Evolutionary conservation across 352 stramenopile species (phyloP), one percentile per base, ranked within the genome.

Genomic region (Globisporangium barbulae): DNA sequence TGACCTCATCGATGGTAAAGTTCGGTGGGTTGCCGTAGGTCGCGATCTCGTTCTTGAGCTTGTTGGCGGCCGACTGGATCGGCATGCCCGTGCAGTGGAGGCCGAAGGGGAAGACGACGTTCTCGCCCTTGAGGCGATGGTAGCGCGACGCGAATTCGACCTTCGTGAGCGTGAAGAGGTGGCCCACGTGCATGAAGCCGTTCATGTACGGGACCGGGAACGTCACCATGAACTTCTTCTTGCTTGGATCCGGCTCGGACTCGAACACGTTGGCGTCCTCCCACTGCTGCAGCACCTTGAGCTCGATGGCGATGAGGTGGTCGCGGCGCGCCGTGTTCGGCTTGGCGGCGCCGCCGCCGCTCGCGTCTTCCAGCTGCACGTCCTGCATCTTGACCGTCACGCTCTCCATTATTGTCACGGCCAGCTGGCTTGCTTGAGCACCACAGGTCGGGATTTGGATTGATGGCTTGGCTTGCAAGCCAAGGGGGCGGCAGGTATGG

Each of bases 191-290:
- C 73, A 99, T 78, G 69, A 98, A 97, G 33, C 97, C 98, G 75
- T 99, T 99, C 88, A 99, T 99, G 89, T 99, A 99, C 44, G 98
- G 98, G 81, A 98, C 99, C 41, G 98, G 98, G 80, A 99, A 99
- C 19, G 97, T 99, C 3, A 98, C 96, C 73, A 99, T 91, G 78
- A 99, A 99, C 77, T 99, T 99, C 35, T 85, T 76, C 71, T 96
- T 93, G 62, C 68, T 81, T 15, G 69, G 58, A 53, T 94, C 81
- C 35, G 86, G 83, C 59, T 86, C 77, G 64, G 79, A 94, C 86
- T 98, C 94, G 90, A 97, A 97, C 41, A 96, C 70, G 74, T 96
- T 96, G 59, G 72, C 78, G 35, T 76, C 86, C 30, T 92, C 88
- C 91, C 91, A 98, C 64, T 96, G 80, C 55, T 85, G 67, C 71